phyloP scores from a whole-genome alignment of 495 filamentous ascomycete genomes.

The Mytilinidion resinicola region DNA sequence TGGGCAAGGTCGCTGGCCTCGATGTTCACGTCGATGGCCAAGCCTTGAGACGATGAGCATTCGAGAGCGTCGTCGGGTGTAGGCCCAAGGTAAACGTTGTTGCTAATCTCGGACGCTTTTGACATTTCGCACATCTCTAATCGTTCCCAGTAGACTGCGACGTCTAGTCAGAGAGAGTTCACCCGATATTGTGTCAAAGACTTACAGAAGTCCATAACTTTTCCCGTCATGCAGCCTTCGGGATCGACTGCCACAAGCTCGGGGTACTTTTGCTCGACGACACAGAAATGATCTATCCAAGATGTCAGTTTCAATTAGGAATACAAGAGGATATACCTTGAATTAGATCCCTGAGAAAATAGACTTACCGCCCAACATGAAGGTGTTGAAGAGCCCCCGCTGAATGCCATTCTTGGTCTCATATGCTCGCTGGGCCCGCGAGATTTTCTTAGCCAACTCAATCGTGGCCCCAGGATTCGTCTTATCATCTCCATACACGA shows the following conservation, averaged over 20 bases:
- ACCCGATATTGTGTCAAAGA: neutral
- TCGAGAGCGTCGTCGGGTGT: constrained; percentile 62
- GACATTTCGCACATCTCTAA: constrained; percentile 93
- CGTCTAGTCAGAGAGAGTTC: neutral
- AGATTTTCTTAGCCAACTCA: constrained; percentile 62
- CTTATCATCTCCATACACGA: constrained; percentile 76
- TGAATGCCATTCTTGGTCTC: constrained; percentile 50
- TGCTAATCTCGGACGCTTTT: constrained; percentile 74
- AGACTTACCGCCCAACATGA: constrained; percentile 59
- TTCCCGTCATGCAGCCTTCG: constrained; percentile 62
- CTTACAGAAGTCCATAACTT: constrained; percentile 82
- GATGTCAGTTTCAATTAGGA: constrained; percentile 4
- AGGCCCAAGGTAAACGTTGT: constrained; percentile 86
- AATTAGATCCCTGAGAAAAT: neutral
- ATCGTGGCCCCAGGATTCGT: constrained; percentile 49
- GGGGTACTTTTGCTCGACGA: constrained; percentile 66
- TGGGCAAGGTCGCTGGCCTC: constrained; percentile 79
- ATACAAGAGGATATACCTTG: no score
- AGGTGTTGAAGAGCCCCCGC: constrained; percentile 68
- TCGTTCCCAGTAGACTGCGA: constrained; percentile 71
- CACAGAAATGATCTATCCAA: constrained; percentile 52
- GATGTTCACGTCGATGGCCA: constrained; percentile 64
- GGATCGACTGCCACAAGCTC: constrained; percentile 71
- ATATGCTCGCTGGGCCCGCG: constrained; percentile 70
- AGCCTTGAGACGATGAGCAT: constrained; percentile 21